Evolutionary conservation across 164 flowering plant species (phyloP).

Genomic region (Tinospora cordifolia): DNA sequence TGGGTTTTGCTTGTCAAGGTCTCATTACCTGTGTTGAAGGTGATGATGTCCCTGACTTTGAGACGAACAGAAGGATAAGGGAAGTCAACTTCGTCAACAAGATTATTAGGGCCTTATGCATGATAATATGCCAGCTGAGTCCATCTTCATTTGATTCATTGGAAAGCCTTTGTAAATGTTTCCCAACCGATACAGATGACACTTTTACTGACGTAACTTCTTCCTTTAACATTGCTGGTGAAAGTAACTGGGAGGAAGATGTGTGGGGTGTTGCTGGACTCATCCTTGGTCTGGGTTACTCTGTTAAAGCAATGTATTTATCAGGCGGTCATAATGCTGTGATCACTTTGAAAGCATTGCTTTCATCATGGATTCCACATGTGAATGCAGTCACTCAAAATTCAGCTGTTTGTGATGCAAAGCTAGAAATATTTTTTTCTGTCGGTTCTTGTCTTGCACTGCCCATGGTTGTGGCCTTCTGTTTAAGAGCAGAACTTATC

Average conservation of each 20-base stretch:
- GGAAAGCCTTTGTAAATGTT: conserved; percentile 34
- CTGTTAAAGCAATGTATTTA: conserved; percentile 58
- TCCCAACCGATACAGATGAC: conserved; percentile 26
- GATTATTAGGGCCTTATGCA: conserved; percentile 42
- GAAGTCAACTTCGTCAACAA: conserved; percentile 49
- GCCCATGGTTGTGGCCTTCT: conserved; percentile 60
- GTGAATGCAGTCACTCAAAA: conserved; percentile 20
- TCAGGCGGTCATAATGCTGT: conserved; percentile 57
- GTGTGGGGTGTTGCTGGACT: conserved; percentile 88
- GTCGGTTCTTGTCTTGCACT: conserved; percentile 82
- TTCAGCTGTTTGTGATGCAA: conserved; percentile 17
- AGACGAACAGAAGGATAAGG: conserved; percentile 29
- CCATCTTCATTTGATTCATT: conserved; percentile 41
- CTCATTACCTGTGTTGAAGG: conserved; percentile 48
- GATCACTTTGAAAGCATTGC: conserved; percentile 47
- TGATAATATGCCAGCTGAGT: conserved; percentile 38
- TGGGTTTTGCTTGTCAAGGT: conserved; percentile 72
- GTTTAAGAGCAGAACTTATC: conserved; percentile 66
- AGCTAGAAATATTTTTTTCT: conserved; percentile 30
- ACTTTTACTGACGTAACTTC: conserved; percentile 12
- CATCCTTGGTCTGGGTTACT: conserved; percentile 65
- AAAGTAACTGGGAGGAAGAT: conserved; percentile 57
- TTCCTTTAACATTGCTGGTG: conserved; percentile 21
- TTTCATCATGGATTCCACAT: conserved; percentile 62
- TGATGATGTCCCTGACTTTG: conserved; percentile 26